Evolutionary conservation across 108 stramenopile genomes (phyloP), one percentile per base, ranked within the genome.

Genomic region (Schizochytrium sp.): DNA sequence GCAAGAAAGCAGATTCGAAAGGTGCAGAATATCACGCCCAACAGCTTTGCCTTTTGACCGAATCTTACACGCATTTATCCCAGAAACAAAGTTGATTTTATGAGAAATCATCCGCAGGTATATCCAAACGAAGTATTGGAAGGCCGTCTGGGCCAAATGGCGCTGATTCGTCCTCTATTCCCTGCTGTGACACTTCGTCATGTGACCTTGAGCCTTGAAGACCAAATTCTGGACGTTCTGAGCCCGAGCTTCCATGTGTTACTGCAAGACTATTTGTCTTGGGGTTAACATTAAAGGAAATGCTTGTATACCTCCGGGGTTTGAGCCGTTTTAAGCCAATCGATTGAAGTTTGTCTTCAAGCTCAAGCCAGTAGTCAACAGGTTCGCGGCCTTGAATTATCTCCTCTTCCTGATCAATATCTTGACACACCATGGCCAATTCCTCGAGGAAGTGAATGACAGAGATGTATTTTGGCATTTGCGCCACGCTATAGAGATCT

Each of bases 41-140:
- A 28, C 28, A 28, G 28, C 28, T 28, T 28, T 28, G 28, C 28
- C 28, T 28, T 28, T 28, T 28, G 28, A 28, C 28, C 28, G 28
- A 28, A 28, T 28, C 28, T 28, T 28, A 28, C 28, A 28, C 28
- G 28, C 28, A 28, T 28, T 28, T 28, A 28, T n/a, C 59, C 19
- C 59, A 1, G 59, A 17, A 1, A n/a, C 59, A 60, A n/a, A n/a
- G 59, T 60, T n/a, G 59, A 2, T 60, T n/a, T 69, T 13, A 49
- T 28, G 76, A 47, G 55, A 47, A 83, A 28, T 55, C 76, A 83
- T 83, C 76, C 15, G 47, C 76, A 15, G 76, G 76, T 55, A 83
- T 83, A 10, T 83, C 76, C 15, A 83, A 40, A 7, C 76, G 76
- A 5, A 83, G 28, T 5, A 19, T 46, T 38, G 76, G 76, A 47